Percentiles rank a stretch among this genome's conserved stretches.
Conservation (phyloP, 23 red algal genomes). For the Gracilaria gracilis region DNA sequence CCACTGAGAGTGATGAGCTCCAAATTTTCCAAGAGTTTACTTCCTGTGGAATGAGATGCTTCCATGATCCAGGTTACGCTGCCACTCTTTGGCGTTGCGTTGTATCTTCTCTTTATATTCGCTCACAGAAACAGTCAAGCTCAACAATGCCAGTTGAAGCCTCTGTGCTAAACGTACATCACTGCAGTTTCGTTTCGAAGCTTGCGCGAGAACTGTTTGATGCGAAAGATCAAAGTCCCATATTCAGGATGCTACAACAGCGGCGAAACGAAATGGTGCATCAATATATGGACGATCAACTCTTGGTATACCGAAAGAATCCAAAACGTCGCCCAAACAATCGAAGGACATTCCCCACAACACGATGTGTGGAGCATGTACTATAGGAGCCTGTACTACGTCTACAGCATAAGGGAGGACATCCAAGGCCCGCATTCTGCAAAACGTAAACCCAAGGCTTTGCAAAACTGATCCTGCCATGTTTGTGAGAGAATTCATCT, state of each 20-base stretch:
- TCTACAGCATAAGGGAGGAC: conserved; percentile 45
- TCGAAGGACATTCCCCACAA: conserved; percentile 61
- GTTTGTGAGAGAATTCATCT: background rate
- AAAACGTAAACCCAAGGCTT: background rate
- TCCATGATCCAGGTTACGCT: background rate
- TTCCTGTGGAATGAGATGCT: background rate
- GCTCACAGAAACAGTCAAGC: background rate
- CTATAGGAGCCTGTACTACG: conserved; percentile 6
- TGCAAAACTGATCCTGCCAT: background rate
- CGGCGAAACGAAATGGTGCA: conserved; percentile 17
- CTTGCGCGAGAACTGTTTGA: background rate
- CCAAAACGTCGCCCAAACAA: conserved; percentile 57
- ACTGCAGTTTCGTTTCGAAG: conserved; percentile 48
- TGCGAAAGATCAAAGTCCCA: conserved; percentile 9
- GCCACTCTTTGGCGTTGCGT: background rate
- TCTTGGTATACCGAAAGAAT: conserved; percentile 41
- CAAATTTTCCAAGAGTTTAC: background rate
- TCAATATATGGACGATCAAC: conserved; percentile 42
- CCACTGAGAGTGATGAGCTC: background rate
- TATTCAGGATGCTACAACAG: background rate
- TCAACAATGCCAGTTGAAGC: background rate
- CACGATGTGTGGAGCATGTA: background rate
- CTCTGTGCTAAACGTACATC: background rate
- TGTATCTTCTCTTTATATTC: background rate
- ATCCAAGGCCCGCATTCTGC: conserved; percentile 42